Evolutionary conservation across 352 stramenopile genomes (phyloP), one percentile per base, ranked within the genome.

Genomic region (Saprolegnia diclina): DNA sequence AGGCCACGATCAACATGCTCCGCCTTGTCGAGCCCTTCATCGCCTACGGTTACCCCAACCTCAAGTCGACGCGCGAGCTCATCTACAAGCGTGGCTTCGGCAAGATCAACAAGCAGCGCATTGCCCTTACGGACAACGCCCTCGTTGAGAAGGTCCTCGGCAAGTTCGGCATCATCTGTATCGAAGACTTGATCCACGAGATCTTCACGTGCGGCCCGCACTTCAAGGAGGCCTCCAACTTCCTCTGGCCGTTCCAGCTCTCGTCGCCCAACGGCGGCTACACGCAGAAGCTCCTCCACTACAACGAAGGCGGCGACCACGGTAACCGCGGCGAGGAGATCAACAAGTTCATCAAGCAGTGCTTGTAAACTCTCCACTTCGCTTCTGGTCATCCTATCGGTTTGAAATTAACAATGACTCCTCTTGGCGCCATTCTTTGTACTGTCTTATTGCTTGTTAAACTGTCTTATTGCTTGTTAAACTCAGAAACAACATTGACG

Each of bases 71-170:
- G 54, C 86, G 96, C 69, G 95, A 99, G 83, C 85, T 99, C 24
- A 97, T 99, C 77, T 99, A 98, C 92, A 99, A 99, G 96, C 92
- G 97, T 79, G 97, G 97, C 75, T 99, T 98, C 78, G 97, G 95
- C 77, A 99, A 99, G 91, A 85, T 99, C 64, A 90, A 96, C 75
- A 97, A 97, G 87, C 92, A 99, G 82, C 94, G 96, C 73, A 98
- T 99, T 76, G 91, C 97, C 54, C 87, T 99, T 71, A 98, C 88
- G 53, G 85, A 98, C 78, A 99, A 99, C 83, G 78, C 86, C 35
- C 91, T 99, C 53, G 96, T 99, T 65, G 88, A 98, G 81, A 92
- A 98, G 67, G 92, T 84, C 65, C 89, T 99, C 67, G 93, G 90
- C 73, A 84, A 97, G 73, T 80, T 92, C 71, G 96, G 96, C 65